Base-by-base conservation (phyloP, 129 eudicot genomes). In the Scalesia atractyloides region DNA sequence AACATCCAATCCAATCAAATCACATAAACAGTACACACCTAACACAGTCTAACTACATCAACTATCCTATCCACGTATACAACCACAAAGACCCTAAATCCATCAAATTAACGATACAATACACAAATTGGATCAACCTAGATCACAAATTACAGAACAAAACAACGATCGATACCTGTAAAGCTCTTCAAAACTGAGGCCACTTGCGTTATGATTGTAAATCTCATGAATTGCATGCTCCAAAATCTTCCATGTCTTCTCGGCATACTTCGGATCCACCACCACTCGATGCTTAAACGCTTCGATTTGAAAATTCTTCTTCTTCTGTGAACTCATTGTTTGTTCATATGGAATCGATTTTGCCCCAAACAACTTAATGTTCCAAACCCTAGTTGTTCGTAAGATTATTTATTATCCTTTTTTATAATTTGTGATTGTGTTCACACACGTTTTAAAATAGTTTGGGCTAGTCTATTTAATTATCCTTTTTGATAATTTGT, bases 151-250 rank as follows among this genome's bases (percentile, higher is more conserved):
- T 19, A 18, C 2, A 13, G 22, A 56, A 56, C 5, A 56, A 30
- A 56, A 56, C 14, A 10, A 56, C 15, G 33, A 56, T 56, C 62
- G 34, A 56, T 5, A 56, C 62, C 62, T 56, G 33, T 56, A 56
- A 56, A 56, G 62, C 33, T 56, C 62, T 30, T 56, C 62, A 13
- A 56, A 56, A 56, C 62, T 56, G 20, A 56, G 62, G 62, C 62
- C 62, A 19, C 62, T 56, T 9, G 62, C 62, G 62, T 56, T 56
- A 56, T 56, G 62, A 19, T 56, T 56, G 20, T 56, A 56, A 56
- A 56, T 56, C 62, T 56, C 62, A 56, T 56, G 62, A 56, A 56
- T 56, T 30, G 62, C 62, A 56, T 56, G 62, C 62, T 56, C 62
- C 62, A 56, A 56, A 13, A 56, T 56, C 62, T 56, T 56, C 62